phyloP scores from a whole-genome alignment of 768 basidiomycete species.

The Hemileccinum impolitum region DNA sequence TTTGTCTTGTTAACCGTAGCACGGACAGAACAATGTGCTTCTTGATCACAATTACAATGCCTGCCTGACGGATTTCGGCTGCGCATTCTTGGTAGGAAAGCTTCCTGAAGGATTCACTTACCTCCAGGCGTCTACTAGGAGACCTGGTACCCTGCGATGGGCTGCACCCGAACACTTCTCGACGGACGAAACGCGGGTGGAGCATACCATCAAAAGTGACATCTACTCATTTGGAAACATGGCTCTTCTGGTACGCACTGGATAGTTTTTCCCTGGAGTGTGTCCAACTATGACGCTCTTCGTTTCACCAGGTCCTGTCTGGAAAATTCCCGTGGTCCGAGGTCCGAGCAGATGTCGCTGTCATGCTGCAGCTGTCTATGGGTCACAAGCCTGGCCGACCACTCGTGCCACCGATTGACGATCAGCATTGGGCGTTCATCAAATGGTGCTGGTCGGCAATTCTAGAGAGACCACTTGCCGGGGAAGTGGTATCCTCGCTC shows the following conservation, averaged over 20 bases:
- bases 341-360: background rate
- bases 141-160: conserved; percentile 8
- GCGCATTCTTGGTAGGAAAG: conserved; percentile 6
- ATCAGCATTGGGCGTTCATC: conserved; percentile 3
- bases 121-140: background rate
- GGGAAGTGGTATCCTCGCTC: background rate
- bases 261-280: background rate
- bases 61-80: conserved; percentile 9
- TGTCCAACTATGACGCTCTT: background rate
- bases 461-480: background rate
- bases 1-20: background rate
- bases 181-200: background rate
- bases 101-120: background rate
- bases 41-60: conserved; percentile 7
- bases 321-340: conserved; percentile 1
- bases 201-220: conserved; percentile 2
- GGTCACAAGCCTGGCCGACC: background rate
- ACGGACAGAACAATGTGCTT: conserved; percentile 9
- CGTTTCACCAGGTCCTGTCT: background rate
- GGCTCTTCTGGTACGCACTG: background rate
- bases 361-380: background rate
- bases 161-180: conserved; percentile 8
- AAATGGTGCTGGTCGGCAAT: conserved; percentile 6
- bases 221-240: conserved; percentile 12
- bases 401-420: background rate